These are phyloP conservation scores for Takakia lepidozioides DNA, from an alignment of 225 moss, liverwort and hornwort genomes.

Conservation along the genomic window DNA sequence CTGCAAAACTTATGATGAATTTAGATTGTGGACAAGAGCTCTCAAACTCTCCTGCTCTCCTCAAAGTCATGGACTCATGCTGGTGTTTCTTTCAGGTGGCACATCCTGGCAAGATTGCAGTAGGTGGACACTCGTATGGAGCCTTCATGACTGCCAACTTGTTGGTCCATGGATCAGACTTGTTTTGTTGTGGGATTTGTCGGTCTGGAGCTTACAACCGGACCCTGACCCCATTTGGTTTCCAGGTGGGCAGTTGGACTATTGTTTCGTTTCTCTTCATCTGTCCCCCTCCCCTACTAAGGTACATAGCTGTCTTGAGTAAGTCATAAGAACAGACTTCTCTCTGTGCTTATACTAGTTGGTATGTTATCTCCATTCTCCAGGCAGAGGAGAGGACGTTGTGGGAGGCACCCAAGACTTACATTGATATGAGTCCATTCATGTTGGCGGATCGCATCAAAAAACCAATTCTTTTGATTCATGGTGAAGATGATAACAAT, in stretches of 20 bases:
- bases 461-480: slow-evolving; percentile 83
- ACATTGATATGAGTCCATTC: slow-evolving; percentile 95
- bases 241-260: slow-evolving; percentile 51
- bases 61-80: too few relatives aligned
- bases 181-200: slow-evolving; percentile 90
- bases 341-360: neutral
- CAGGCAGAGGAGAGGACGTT: slow-evolving; percentile 97
- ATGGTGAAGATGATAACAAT: slow-evolving; percentile 98
- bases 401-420: slow-evolving; percentile 87
- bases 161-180: slow-evolving; percentile 71
- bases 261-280: neutral
- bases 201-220: slow-evolving; percentile 96
- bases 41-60: too few relatives aligned
- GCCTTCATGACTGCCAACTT: slow-evolving; percentile 99
- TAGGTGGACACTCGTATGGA: slow-evolving; percentile 97
- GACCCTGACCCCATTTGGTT: slow-evolving; percentile 94
- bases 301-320: too few relatives aligned
- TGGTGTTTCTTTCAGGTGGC: slow-evolving; percentile 67
- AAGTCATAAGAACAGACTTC: too few relatives aligned
- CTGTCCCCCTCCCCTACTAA: neutral
- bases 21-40: too few relatives aligned
- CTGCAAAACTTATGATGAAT: too few relatives aligned
- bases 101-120: slow-evolving; percentile 70
- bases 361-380: neutral
- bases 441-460: slow-evolving; percentile 86